Evolutionary conservation across 805 yeast species (phyloP).

Genomic region (Spathaspora gorwiae): DNA sequence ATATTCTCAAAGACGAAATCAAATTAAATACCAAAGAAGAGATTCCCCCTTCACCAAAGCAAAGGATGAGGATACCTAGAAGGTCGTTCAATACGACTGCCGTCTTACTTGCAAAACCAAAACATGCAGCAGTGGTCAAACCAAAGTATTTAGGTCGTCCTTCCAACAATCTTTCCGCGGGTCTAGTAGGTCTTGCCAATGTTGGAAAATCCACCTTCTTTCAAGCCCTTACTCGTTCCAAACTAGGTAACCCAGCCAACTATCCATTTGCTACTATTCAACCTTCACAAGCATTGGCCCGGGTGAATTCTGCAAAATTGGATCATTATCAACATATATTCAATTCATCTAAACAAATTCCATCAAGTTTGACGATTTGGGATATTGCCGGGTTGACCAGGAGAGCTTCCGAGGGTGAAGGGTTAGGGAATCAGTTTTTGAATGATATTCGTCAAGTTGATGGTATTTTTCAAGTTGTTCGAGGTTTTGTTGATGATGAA

Average conservation of each 20-base stretch:
- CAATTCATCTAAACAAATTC: slow-evolving; percentile 46
- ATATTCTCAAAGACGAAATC: too few relatives aligned
- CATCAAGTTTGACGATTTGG: slow-evolving; percentile 53
- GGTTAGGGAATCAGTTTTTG: slow-evolving; percentile 70
- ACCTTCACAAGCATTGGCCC: slow-evolving; percentile 59
- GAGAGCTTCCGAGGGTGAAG: slow-evolving; percentile 62
- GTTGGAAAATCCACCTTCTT: slow-evolving; percentile 47
- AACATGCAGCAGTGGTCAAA: background rate
- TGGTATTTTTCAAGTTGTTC: slow-evolving; percentile 64
- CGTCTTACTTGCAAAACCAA: background rate
- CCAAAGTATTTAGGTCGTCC: slow-evolving; percentile 23
- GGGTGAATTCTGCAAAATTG: slow-evolving; percentile 49
- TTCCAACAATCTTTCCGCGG: slow-evolving; percentile 34
- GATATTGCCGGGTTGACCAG: slow-evolving; percentile 71
- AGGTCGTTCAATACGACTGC: background rate
- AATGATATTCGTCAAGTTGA: slow-evolving; percentile 68
- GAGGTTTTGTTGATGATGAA: slow-evolving; percentile 61
- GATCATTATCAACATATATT: slow-evolving; percentile 46
- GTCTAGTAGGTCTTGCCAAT: slow-evolving; percentile 61
- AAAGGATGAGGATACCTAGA: background rate
- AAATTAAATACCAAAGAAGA: too few relatives aligned
- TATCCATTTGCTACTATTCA: slow-evolving; percentile 75
- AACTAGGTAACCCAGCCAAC: slow-evolving; percentile 51
- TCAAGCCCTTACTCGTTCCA: slow-evolving; percentile 55
- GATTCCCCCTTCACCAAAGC: too few relatives aligned